phyloP scores from a whole-genome alignment of 2,329 filamentous ascomycete genomes.

The Colletotrichum neosansevieriae region DNA sequence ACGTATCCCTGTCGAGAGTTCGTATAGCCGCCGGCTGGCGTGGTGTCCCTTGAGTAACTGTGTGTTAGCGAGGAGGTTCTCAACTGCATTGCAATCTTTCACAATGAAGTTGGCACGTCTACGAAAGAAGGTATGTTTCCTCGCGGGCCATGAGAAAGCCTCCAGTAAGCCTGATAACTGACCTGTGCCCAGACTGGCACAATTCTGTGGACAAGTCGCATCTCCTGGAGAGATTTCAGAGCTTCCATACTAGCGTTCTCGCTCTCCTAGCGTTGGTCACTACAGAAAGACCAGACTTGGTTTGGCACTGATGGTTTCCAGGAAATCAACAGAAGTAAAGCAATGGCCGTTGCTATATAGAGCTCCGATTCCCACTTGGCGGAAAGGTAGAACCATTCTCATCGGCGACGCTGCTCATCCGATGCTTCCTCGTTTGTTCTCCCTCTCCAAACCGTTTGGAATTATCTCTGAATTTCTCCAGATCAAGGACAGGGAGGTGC shows the following conservation, averaged over 20 bases:
- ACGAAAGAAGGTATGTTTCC: conserved; percentile 20
- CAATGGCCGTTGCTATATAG: conserved; percentile 53
- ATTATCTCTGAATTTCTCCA: background rate
- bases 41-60: background rate
- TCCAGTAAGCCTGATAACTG: background rate
- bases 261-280: conserved; percentile 46
- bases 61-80: conserved; percentile 46
- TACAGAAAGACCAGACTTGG: background rate
- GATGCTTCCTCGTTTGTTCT: conserved; percentile 50
- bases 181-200: conserved; percentile 25
- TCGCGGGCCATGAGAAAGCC: background rate
- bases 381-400: conserved; percentile 48
- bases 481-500: conserved; percentile 55
- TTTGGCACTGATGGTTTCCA: conserved; percentile 8
- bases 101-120: conserved; percentile 42
- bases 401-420: conserved; percentile 55
- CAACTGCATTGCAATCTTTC: conserved; percentile 52
- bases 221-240: conserved; percentile 46
- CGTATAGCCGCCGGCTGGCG: conserved; percentile 3
- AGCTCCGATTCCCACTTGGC: conserved; percentile 49
- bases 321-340: conserved; percentile 51
- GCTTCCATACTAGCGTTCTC: conserved; percentile 45
- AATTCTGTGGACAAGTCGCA: conserved; percentile 45
- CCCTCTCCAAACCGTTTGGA: background rate
- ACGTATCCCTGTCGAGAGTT: conserved; percentile 51